Conservation (phyloP, 345 rosid species). For the Hirschfeldia incana region DNA sequence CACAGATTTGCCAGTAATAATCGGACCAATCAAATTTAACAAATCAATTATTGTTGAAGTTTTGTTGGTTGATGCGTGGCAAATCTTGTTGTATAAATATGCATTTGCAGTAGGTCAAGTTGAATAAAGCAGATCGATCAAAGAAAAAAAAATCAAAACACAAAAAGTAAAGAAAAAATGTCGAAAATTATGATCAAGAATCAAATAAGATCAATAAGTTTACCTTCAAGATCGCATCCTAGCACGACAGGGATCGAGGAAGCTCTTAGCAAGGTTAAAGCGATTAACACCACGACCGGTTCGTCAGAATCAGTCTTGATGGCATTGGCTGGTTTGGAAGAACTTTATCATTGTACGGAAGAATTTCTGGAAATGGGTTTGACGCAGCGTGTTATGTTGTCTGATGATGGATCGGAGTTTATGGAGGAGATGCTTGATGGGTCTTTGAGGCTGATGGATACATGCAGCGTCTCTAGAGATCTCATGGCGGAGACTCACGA, state of each 20-base stretch:
- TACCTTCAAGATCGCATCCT: conserved; percentile 76
- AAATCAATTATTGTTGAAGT: conserved; percentile 36
- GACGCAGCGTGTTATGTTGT: conserved; percentile 51
- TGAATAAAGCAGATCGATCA: conserved; percentile 1
- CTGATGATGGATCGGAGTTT: conserved; percentile 37
- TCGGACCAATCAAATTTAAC: conserved; percentile 33
- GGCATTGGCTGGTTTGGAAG: conserved; percentile 48
- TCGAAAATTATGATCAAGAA: conserved; percentile 40
- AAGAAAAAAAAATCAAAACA: conserved; percentile 8
- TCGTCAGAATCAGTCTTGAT: conserved; percentile 42
- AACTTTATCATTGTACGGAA: conserved; percentile 46
- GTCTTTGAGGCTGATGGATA: conserved; percentile 59
- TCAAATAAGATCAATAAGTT: conserved; percentile 61
- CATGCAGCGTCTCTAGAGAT: conserved; percentile 59
- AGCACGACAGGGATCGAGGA: conserved; percentile 48
- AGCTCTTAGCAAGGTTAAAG: conserved; percentile 50
- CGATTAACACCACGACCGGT: conserved; percentile 33
- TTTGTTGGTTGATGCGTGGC: conserved; percentile 36
- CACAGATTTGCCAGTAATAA: conserved; percentile 18
- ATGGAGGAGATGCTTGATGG: conserved; percentile 58
- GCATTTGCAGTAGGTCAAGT: conserved; percentile 9
- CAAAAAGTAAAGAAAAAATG: background rate
- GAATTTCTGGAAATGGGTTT: conserved; percentile 59
- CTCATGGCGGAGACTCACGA: conserved; percentile 49
- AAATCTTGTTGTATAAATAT: conserved; percentile 13